Conservation (phyloP, 495 filamentous ascomycete species). For the Hypoxylon rickii region DNA sequence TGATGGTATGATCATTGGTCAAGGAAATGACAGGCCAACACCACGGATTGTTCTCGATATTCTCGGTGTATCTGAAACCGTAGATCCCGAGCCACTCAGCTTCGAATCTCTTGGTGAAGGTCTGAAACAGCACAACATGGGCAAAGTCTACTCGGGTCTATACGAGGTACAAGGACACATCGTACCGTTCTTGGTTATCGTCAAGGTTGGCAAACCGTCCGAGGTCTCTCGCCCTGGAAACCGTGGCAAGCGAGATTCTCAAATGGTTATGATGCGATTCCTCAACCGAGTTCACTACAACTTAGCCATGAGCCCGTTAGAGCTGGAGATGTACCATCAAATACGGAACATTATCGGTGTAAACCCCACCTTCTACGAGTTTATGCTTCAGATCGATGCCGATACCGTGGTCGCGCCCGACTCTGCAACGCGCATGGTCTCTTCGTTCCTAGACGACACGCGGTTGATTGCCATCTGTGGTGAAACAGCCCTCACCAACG, state of each 20-base stretch:
- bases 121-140: slow-evolving; percentile 98
- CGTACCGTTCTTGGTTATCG: slow-evolving; percentile 94
- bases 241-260: slow-evolving; percentile 98
- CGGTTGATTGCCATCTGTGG: slow-evolving; percentile 91
- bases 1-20: slow-evolving; percentile 99
- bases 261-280: slow-evolving; percentile 98
- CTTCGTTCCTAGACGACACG: slow-evolving; percentile 88
- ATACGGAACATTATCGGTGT: slow-evolving; percentile 99
- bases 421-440: slow-evolving; percentile 89
- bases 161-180: slow-evolving; percentile 99
- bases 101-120: slow-evolving; percentile 97
- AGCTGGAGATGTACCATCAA: slow-evolving; percentile 98
- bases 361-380: slow-evolving; percentile 98
- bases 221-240: slow-evolving; percentile 97
- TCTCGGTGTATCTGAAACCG: slow-evolving; percentile 86
- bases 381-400: slow-evolving; percentile 94
- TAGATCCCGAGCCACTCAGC: slow-evolving; percentile 96
- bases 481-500: slow-evolving; percentile 91
- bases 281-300: slow-evolving; percentile 98
- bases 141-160: slow-evolving; percentile 94
- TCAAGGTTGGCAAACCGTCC: slow-evolving; percentile 96
- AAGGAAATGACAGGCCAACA: slow-evolving; percentile 95
- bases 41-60: slow-evolving; percentile 97
- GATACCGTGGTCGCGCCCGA: slow-evolving; percentile 93
- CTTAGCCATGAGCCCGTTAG: slow-evolving; percentile 90